A percentile compares a stretch with the other conserved stretches of the same genome.
These are phyloP conservation scores for Jasminum sambac DNA, from an alignment of 257 asterid species.

Conservation along the genomic window DNA sequence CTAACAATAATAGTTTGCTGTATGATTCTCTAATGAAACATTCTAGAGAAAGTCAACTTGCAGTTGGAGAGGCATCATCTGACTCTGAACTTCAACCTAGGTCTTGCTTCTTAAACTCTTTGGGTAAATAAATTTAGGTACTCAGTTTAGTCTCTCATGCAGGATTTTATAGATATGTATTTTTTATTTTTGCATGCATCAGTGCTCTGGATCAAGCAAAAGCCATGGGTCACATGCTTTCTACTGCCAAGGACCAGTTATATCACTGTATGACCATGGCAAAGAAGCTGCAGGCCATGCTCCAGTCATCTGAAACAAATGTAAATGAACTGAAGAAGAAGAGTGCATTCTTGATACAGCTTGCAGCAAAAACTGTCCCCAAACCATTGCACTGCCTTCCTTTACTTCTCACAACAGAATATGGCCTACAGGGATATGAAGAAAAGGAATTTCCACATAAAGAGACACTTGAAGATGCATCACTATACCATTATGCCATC, in stretches of 20 bases:
- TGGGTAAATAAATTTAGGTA: slow-evolving; percentile 19
- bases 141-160: slow-evolving; percentile 26
- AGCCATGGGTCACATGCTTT: slow-evolving; percentile 87
- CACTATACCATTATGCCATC: slow-evolving; percentile 80
- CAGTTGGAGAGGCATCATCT: slow-evolving; percentile 78
- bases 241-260: slow-evolving; percentile 79
- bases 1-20: slow-evolving; percentile 65
- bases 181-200: slow-evolving; percentile 28
- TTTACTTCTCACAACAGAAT: slow-evolving; percentile 75
- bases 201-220: slow-evolving; percentile 82
- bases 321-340: slow-evolving; percentile 59
- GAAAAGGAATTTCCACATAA: slow-evolving; percentile 54
- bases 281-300: slow-evolving; percentile 87
- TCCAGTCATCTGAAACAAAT: slow-evolving; percentile 72
- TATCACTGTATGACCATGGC: slow-evolving; percentile 70
- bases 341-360: slow-evolving; percentile 86
- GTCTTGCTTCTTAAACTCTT: slow-evolving; percentile 38
- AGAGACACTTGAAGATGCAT: slow-evolving; percentile 84
- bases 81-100: slow-evolving; percentile 87
- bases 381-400: slow-evolving; percentile 88
- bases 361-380: slow-evolving; percentile 95
- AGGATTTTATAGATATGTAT: background rate
- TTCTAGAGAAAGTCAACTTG: slow-evolving; percentile 72
- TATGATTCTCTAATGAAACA: slow-evolving; percentile 67
- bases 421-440: slow-evolving; percentile 56